phyloP scores from a whole-genome alignment of 495 filamentous ascomycete genomes.

The Daldinia caldariorum region DNA sequence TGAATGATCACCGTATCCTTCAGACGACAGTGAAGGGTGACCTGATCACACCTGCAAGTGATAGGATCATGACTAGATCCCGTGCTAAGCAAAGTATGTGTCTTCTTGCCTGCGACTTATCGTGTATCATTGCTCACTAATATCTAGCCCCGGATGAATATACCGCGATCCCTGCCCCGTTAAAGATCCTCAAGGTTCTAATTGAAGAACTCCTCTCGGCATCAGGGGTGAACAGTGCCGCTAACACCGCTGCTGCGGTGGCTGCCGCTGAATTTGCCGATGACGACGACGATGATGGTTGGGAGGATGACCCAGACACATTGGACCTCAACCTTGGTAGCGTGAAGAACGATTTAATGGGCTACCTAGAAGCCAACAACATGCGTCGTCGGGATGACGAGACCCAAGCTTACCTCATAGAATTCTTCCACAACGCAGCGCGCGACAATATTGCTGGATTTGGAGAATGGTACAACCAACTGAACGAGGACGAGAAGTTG shows the following conservation, averaged over 20 bases:
- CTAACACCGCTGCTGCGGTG: constrained; percentile 63
- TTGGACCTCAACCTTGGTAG: constrained; percentile 75
- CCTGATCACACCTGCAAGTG: constrained; percentile 79
- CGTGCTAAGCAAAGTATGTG: constrained; percentile 75
- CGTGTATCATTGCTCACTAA: constrained; percentile 20
- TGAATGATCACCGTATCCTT: constrained; percentile 82
- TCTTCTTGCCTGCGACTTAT: background rate
- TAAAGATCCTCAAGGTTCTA: constrained; percentile 97
- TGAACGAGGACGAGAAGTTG: constrained; percentile 77
- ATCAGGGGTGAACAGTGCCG: constrained; percentile 57
- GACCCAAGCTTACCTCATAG: constrained; percentile 81
- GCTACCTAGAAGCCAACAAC: constrained; percentile 69
- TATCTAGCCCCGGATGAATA: constrained; percentile 81
- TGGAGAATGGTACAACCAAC: constrained; percentile 71
- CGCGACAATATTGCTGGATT: constrained; percentile 75
- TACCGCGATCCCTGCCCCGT: constrained; percentile 83
- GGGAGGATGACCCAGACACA: constrained; percentile 86
- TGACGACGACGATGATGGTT: constrained; percentile 77
- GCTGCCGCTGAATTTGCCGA: constrained; percentile 64
- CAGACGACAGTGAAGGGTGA: constrained; percentile 90
- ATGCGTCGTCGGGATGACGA: constrained; percentile 86
- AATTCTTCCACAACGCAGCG: constrained; percentile 81
- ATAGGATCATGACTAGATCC: constrained; percentile 92
- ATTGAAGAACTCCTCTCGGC: constrained; percentile 85
- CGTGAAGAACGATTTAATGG: constrained; percentile 81